Base-by-base conservation (phyloP, 192 early-diverging fungal genomes). In the Lunasporangiospora selenospora region DNA sequence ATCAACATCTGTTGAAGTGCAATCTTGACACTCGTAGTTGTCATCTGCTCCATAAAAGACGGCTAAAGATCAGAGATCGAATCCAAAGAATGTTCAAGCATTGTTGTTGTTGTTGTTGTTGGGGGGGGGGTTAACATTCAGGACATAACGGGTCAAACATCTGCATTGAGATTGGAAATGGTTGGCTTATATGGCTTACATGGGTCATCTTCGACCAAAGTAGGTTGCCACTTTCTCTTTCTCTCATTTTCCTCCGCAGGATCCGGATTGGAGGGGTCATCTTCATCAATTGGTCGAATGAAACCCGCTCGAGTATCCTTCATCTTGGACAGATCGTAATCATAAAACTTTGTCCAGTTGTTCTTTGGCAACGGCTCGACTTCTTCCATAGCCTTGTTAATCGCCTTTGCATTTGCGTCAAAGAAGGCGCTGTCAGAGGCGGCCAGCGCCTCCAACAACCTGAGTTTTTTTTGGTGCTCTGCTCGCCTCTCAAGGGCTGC, bases 271-370 rank as follows among this genome's bases (percentile, higher is more conserved):
- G 45, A 24, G 16, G 62, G 61, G 18, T 76, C 75, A 3, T 54
- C 61, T 0, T 64, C 60, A 4, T 71, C 62, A 2, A 91, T 81
- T 7, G 89, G 88, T 3, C 85, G 58, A 12, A 99, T 66, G 75
- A 95, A 99, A 26, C 97, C 97, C 8, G 92, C 97, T 29, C 82
- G 82, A 13, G 91, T 89, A 71, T 99, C 93, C 31, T 85, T 85
- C 88, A 95, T 93, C 12, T 85, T 87, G 36, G 83, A 86, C 21
- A 97, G 78, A 66, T 99, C 90, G 82, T 93, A 99, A 42, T 99
- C 97, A 61, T 53, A 69, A 47, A 70, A 79, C 40, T 70, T 79
- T 38, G 62, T 64, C 62, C 71, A 79, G 16, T 40, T 57, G 21
- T 75, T 69, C 52, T 75, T 69, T 0, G 77, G 77, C 16, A 73